phyloP scores from a whole-genome alignment of 2,329 filamentous ascomycete species.

The Parafenestella ontariensis region DNA sequence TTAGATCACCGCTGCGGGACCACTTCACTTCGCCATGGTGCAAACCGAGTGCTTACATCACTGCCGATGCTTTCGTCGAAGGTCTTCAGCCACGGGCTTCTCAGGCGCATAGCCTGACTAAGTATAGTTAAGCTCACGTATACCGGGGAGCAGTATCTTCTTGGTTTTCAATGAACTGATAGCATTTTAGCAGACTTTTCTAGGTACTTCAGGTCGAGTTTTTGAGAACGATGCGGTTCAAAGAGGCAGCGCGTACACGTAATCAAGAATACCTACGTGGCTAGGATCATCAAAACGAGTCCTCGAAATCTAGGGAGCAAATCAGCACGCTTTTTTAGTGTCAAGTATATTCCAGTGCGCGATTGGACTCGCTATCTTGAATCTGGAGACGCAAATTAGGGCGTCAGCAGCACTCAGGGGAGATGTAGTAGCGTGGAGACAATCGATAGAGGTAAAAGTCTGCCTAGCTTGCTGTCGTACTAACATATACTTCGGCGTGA shows the following conservation, averaged over 20 bases:
- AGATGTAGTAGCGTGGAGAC: neutral
- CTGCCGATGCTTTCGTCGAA: neutral
- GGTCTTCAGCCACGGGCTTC: neutral
- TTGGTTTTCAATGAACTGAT: no score
- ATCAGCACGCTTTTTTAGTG: no score
- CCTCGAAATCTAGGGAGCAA: no score
- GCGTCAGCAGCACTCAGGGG: neutral
- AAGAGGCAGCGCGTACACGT: no score
- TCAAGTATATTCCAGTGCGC: no score
- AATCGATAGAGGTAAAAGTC: neutral
- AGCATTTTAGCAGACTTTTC: no score
- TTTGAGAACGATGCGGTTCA: no score
- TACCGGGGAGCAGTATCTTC: no score
- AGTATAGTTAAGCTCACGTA: no score
- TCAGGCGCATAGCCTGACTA: neutral
- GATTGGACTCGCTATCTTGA: neutral
- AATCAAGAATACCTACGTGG: no score
- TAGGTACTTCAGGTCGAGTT: no score
- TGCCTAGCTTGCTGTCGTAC: neutral
- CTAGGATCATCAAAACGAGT: no score
- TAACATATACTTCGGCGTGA: neutral
- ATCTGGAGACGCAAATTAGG: neutral
- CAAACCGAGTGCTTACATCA: neutral
- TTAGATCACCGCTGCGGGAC: neutral
- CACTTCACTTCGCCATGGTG: neutral